phyloP scores from a whole-genome alignment of 768 basidiomycete genomes.

The Mycena sanguinolenta region DNA sequence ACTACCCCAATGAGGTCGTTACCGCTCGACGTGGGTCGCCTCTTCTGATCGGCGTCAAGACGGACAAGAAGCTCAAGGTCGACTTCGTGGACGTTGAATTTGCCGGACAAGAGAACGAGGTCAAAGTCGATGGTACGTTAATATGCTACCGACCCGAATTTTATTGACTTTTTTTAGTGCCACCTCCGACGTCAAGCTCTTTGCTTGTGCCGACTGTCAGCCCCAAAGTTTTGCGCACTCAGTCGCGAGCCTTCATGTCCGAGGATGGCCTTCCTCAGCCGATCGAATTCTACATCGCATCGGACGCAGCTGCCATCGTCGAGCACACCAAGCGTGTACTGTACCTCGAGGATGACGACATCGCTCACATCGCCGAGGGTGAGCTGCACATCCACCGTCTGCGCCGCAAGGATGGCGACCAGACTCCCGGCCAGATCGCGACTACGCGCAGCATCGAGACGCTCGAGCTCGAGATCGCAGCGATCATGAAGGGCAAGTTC shows the following conservation, averaged over 20 bases:
- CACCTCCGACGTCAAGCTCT: constrained; percentile 64
- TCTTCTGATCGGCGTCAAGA: constrained; percentile 97
- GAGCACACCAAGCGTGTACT: constrained; percentile 99
- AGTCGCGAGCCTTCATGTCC: constrained; percentile 97
- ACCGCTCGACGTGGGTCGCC: constrained; percentile 98
- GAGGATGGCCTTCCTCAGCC: constrained; percentile 99
- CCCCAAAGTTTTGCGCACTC: constrained; percentile 90
- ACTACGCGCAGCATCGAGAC: constrained; percentile 96
- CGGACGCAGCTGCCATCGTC: constrained; percentile 95
- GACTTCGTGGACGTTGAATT: constrained; percentile 99
- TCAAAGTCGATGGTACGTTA: constrained; percentile 58
- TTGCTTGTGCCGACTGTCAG: constrained; percentile 76
- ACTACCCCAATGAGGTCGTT: constrained; percentile 97
- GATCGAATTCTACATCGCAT: constrained; percentile 99
- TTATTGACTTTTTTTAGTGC: constrained; percentile 46
- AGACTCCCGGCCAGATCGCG: constrained; percentile 70
- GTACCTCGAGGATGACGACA: constrained; percentile 98
- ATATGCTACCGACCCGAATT: constrained; percentile 12
- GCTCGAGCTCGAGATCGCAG: constrained; percentile 98
- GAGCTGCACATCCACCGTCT: constrained; percentile 99
- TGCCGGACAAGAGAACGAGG: constrained; percentile 74
- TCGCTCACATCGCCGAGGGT: constrained; percentile 96
- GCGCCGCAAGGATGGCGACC: constrained; percentile 80
- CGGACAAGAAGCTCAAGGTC: constrained; percentile 99
- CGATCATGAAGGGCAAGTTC: constrained; percentile 99